Evolutionary conservation across 306 rosid genomes (phyloP), one percentile per base, ranked within the genome.

Genomic region (Begonia fuchsioides): DNA sequence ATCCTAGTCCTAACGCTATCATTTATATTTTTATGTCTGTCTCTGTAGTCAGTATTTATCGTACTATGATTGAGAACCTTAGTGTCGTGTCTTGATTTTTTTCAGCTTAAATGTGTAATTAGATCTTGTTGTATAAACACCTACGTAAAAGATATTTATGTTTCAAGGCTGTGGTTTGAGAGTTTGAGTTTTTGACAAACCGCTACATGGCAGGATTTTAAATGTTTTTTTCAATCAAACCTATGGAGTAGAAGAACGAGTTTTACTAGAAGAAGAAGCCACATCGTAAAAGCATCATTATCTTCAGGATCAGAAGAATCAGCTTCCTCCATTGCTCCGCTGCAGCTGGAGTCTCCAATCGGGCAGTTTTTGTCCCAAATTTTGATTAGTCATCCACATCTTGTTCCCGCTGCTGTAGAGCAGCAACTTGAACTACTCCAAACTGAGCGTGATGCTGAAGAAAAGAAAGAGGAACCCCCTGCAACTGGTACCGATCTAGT

Each of bases 331-430:
- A 69, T 92, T 53, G 98, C 94, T 52, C 98, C 98, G 1, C 76
- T 92, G 65, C 76, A 62, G 78, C 60, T 92, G 58, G 96, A 85
- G 62, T 92, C 98, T 40, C 96, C 98, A 11, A 50, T 85, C 13
- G 98, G 98, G 8, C 96, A 73, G 79, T 82, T 92, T 57, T 72
- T 92, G 55, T 72, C 94, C 55, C 77, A 85, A 68, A 85, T 85
- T 45, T 62, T 92, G 72, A 49, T 55, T 20, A 69, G 80, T 64
- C 98, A 92, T 68, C 98, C 96, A 0, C 98, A 92, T 60, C 98
- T 92, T 17, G 71, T 92, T 32, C 98, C 96, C 53, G 95, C 94
- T 52, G 96, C 96, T 3, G 83, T 82, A 13, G 98, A 92, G 58
- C 76, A 85, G 65, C 98, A 85, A 73, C 98, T 92, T 50, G 73